Evolutionary conservation across 768 basidiomycete species (phyloP).

Genomic region (Kwoniella botswanensis): DNA sequence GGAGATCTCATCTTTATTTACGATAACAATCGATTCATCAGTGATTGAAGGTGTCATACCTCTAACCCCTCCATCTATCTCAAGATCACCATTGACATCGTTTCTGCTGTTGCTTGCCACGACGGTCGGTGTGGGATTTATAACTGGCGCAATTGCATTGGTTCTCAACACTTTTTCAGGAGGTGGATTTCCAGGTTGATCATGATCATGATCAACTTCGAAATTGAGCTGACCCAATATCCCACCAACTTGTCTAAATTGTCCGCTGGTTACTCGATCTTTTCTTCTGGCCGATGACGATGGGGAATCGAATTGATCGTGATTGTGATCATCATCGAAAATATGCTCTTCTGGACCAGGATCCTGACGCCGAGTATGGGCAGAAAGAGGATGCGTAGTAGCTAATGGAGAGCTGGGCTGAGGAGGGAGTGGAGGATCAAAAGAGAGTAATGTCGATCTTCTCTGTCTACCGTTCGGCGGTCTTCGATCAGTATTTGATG

Average conservation of each 20-base stretch:
- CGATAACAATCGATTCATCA: constrained; percentile 3
- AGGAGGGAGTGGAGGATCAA: neutral
- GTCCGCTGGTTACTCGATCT: constrained; percentile 24
- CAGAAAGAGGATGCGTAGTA: neutral
- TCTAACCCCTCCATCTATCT: too few species aligned
- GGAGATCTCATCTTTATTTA: constrained; percentile 1
- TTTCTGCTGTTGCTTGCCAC: neutral
- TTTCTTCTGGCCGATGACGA: neutral
- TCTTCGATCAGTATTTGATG: neutral
- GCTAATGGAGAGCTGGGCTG: constrained; percentile 7
- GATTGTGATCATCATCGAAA: neutral
- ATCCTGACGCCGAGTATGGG: neutral
- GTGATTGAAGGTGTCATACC: constrained; percentile 6
- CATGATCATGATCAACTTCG: constrained; percentile 10
- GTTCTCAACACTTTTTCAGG: constrained; percentile 12
- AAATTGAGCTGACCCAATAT: constrained; percentile 38
- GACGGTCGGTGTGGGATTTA: neutral
- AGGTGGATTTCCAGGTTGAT: neutral
- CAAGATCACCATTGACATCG: neutral
- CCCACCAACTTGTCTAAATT: constrained; percentile 38
- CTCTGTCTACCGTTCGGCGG: neutral
- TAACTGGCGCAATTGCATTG: neutral
- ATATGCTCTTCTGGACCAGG: neutral
- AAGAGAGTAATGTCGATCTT: constrained; percentile 11
- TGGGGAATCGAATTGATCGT: neutral